Percentiles rank a stretch among this genome's conserved stretches.
These are phyloP conservation scores for Fusarium chuoi DNA, from an alignment of 2,329 filamentous ascomycete species.

Conservation along the genomic window DNA sequence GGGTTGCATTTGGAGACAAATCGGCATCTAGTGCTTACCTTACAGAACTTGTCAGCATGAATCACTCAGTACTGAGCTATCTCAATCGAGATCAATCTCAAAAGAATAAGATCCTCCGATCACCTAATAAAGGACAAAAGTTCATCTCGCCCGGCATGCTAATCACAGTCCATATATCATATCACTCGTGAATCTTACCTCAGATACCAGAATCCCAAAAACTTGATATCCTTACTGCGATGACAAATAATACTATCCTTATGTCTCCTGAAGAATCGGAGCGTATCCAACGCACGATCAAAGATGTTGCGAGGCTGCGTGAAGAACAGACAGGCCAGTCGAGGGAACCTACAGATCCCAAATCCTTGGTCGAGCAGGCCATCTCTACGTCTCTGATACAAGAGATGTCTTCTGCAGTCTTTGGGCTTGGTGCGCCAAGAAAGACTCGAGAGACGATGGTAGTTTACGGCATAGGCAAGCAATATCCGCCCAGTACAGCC, in stretches of 20 bases:
- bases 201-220: too few species aligned
- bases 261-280: constrained; percentile 47
- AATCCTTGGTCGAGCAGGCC: constrained; percentile 40
- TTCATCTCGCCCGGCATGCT: background rate
- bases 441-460: constrained; percentile 39
- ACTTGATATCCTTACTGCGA: too few species aligned
- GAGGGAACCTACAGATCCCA: constrained; percentile 34
- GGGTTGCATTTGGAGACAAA: background rate
- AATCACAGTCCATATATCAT: rapidly evolving
- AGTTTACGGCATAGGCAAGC: constrained; percentile 43
- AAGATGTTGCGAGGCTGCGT: constrained; percentile 38
- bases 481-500: constrained; percentile 42
- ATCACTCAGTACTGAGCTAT: background rate
- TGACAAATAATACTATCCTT: constrained; percentile 46
- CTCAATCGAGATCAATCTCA: background rate
- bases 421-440: constrained; percentile 21
- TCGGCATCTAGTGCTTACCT: background rate
- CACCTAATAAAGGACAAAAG: too few species aligned
- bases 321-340: constrained; percentile 28
- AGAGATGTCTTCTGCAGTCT: constrained; percentile 43
- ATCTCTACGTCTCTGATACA: constrained; percentile 46
- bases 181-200: too few species aligned
- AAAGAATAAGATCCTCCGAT: background rate
- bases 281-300: constrained; percentile 42
- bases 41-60: rapidly evolving